Conservation (phyloP, 1,284 basidiomycete genomes). For the Rhodotorula glutinis region DNA sequence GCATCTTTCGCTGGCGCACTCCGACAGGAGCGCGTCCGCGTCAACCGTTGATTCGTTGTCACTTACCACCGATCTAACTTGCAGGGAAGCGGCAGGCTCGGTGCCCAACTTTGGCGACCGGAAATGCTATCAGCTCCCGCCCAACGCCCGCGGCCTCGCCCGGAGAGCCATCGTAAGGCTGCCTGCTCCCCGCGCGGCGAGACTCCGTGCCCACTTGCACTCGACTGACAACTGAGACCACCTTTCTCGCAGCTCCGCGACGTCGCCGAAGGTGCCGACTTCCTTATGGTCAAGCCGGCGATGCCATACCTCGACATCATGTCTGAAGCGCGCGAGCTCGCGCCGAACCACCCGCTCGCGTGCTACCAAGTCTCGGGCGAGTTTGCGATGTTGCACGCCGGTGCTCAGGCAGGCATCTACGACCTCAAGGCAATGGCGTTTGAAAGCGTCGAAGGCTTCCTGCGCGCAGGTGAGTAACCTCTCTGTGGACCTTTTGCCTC, state of each 20-base stretch:
- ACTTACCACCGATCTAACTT: neutral
- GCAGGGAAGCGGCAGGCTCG: constrained; percentile 89
- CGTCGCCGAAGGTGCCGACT: constrained; percentile 89
- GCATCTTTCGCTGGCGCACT: neutral
- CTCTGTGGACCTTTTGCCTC: neutral
- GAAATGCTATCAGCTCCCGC: constrained; percentile 96
- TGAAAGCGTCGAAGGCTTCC: constrained; percentile 83
- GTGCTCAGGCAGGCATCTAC: constrained; percentile 88
- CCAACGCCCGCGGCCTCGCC: constrained; percentile 81
- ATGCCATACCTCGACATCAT: constrained; percentile 96
- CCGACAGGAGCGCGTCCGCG: neutral
- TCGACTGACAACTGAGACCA: constrained; percentile 1
- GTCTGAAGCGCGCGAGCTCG: constrained; percentile 76
- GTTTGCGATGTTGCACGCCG: constrained; percentile 94
- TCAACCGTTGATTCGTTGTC: neutral
- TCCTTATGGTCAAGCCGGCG: constrained; percentile 98
- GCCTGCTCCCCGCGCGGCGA: neutral
- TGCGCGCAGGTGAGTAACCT: constrained; percentile 62
- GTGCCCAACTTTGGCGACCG: constrained; percentile 91
- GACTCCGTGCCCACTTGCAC: neutral
- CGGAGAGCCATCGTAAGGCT: constrained; percentile 80
- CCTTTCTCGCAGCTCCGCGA: constrained; percentile 68
- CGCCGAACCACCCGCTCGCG: constrained; percentile 82
- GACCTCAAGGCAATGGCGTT: constrained; percentile 89
- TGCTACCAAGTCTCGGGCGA: constrained; percentile 92